Percentiles rank a stretch among this genome's conserved stretches.
Conservation (phyloP, 768 basidiomycete species). For the Boletus vermiculosoides region DNA sequence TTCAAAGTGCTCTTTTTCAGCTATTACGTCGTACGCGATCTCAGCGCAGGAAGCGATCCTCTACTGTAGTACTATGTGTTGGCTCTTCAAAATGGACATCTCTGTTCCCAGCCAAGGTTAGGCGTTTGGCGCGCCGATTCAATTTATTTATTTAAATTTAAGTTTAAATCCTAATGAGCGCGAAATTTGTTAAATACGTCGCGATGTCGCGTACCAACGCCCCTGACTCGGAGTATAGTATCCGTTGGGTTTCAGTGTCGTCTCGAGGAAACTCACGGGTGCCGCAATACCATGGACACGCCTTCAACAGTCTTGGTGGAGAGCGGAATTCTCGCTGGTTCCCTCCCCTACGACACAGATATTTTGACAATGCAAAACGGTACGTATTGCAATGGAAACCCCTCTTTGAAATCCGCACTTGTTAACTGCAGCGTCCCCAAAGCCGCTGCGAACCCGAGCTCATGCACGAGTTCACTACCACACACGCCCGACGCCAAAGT, state of each 20-base stretch:
- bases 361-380: background rate
- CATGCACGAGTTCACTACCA: slow-evolving; percentile 19
- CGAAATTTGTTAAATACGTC: too few species aligned
- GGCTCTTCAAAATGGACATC: too few species aligned
- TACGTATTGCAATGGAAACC: background rate
- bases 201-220: too few species aligned
- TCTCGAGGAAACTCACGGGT: background rate
- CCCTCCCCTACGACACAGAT: background rate
- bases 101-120: too few species aligned
- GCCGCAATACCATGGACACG: slow-evolving; percentile 5
- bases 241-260: background rate
- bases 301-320: slow-evolving; percentile 2
- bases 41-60: slow-evolving; percentile 30
- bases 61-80: slow-evolving; percentile 13
- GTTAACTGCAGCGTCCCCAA: background rate
- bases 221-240: background rate
- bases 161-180: too few species aligned
- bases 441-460: background rate
- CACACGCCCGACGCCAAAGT: slow-evolving; percentile 44
- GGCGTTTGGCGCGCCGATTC: too few species aligned
- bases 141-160: too few species aligned
- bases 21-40: slow-evolving; percentile 47
- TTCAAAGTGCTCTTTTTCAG: slow-evolving; percentile 76
- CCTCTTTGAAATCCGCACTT: background rate
- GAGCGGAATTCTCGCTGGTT: background rate